Base-by-base conservation (phyloP, 805 yeast species). In the Lipomyces orientalis region DNA sequence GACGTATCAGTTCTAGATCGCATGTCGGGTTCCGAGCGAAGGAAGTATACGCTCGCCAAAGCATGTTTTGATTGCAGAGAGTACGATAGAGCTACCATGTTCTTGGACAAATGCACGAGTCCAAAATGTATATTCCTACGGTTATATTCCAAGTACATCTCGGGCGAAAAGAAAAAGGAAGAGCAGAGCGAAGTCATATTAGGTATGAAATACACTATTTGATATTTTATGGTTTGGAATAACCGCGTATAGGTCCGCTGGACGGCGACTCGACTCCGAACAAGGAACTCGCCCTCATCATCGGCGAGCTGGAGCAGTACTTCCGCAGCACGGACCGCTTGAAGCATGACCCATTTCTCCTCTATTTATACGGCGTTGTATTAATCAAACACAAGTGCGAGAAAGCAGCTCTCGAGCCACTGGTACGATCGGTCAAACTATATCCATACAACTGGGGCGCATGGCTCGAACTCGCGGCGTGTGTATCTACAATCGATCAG, bases 381-480 rank as follows among this genome's bases (percentile, higher is more conserved):
- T 80, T 88, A 58, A 79, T 87, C 63, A 88, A 86, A 8, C 88
- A 88, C 73, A 87, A 87, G 60, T 87, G 89, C 70, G 78, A 79
- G n/a, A 71, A 79, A 1, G 76, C 80, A 46, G 97, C 98, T 0
- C 87, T 88, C 65, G 81, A 84, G 31, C 80, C 81, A 57, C 82
- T 93, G 39, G 81, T 87, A 37, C 82, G 82, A 58, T 89, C 97
- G 0, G 75, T 94, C 14, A 80, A 83, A 31, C 61, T 83, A 35
- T 92, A 88, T 73, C 97, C 98, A 0, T 90, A 84, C 77, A 94
- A 94, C 77, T 95, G 99, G 99, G 86, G 93, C 64, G 90, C 95
- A 66, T 95, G 98, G 98, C 83, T 84, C 65, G 98, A 94, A 75
- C 81, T 95, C 87, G 12, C 80, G 86, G 3, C 86, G 91, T 62